phyloP scores from a whole-genome alignment of 169 alveolate genomes.

The Plasmodium vivax region DNA sequence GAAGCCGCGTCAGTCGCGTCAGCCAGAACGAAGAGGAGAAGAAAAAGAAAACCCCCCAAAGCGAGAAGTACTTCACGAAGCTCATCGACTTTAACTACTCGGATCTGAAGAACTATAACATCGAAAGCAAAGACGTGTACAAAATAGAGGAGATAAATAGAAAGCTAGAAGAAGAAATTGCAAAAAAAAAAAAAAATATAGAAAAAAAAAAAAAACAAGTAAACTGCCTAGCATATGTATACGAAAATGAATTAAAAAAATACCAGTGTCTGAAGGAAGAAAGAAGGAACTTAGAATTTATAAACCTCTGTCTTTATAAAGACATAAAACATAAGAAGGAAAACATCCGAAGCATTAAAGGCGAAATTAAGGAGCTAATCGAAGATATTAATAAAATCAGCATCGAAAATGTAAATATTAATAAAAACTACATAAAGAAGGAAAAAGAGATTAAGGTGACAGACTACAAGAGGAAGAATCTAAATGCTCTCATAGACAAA shows the following conservation, averaged over 20 bases:
- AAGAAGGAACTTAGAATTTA: slow-evolving; percentile 60
- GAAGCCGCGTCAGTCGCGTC: too few species aligned
- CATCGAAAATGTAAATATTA: slow-evolving; percentile 42
- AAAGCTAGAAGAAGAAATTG: slow-evolving; percentile 49
- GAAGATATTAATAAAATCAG: slow-evolving; percentile 59
- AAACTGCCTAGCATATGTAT: slow-evolving; percentile 38
- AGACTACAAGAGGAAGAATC: slow-evolving; percentile 30
- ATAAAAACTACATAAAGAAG: slow-evolving; percentile 33
- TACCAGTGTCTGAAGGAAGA: slow-evolving; percentile 69
- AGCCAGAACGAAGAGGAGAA: not conserved
- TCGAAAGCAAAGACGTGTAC: slow-evolving; percentile 64
- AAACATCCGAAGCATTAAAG: slow-evolving; percentile 28
- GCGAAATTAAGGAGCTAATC: slow-evolving; percentile 60
- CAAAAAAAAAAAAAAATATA: slow-evolving; percentile 23
- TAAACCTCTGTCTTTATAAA: slow-evolving; percentile 58
- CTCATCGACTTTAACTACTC: slow-evolving; percentile 40
- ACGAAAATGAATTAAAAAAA: slow-evolving; percentile 53
- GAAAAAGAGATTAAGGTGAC: slow-evolving; percentile 36
- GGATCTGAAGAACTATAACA: slow-evolving; percentile 25
- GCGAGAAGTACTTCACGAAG: slow-evolving; percentile 37
- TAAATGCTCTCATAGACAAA: slow-evolving; percentile 20
- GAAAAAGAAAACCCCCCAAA: not conserved
- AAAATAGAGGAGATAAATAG: slow-evolving; percentile 60
- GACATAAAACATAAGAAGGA: slow-evolving; percentile 70
- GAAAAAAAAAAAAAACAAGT: slow-evolving; percentile 52